Evolutionary conservation across 164 flowering plant species (phyloP).

Genomic region (Sextonia rubra): DNA sequence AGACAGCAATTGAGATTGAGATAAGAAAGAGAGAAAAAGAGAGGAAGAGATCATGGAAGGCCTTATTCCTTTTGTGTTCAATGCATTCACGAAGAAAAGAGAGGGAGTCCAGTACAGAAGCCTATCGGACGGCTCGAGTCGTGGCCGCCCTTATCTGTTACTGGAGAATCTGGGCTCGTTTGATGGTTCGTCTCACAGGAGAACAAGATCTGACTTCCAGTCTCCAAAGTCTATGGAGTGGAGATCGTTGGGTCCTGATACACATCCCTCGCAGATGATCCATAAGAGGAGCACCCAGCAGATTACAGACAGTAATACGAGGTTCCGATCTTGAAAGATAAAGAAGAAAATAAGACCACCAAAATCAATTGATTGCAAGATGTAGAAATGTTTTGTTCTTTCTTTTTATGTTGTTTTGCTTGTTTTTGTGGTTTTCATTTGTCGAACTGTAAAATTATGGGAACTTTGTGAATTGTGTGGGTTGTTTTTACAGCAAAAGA

Average conservation of each 20-base stretch:
- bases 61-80: constrained; percentile 33
- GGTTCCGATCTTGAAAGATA: neutral
- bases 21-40: neutral
- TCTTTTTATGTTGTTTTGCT: too few relatives aligned
- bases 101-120: constrained; percentile 22
- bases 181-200: constrained; percentile 36
- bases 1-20: neutral
- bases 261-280: neutral
- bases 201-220: constrained; percentile 17
- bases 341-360: too few relatives aligned
- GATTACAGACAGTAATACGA: neutral
- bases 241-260: neutral
- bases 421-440: neutral
- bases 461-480: neutral
- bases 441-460: neutral
- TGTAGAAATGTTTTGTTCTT: neutral
- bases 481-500: neutral
- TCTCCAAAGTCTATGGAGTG: neutral
- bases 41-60: constrained; percentile 31
- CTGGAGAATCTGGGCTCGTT: neutral
- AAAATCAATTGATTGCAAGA: neutral
- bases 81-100: constrained; percentile 29
- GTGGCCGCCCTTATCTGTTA: constrained; percentile 23
- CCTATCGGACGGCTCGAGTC: constrained; percentile 24
- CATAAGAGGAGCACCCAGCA: neutral